These are phyloP conservation scores for Phyllostachys edulis DNA, from an alignment of 176 grass and related monocot species.

Conservation along the genomic window DNA sequence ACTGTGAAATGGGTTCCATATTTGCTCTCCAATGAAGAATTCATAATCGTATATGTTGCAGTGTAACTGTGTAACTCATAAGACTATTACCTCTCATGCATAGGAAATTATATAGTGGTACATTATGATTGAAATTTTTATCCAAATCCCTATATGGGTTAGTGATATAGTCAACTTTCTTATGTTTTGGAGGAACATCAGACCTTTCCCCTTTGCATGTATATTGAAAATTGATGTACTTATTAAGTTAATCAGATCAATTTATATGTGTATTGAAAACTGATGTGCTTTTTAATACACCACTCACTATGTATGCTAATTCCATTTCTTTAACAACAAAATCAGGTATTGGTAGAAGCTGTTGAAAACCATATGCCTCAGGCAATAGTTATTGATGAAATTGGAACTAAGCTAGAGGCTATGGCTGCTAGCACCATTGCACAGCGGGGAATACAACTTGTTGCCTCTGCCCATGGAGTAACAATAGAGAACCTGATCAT, in stretches of 20 bases:
- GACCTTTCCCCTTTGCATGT: neutral
- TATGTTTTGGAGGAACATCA: neutral
- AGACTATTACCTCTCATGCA: too few relatives aligned
- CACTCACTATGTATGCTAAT: neutral
- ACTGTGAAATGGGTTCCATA: neutral
- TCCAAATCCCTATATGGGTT: neutral
- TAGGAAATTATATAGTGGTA: neutral
- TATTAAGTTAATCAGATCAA: neutral
- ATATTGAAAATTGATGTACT: neutral
- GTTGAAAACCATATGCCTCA: constrained; percentile 98
- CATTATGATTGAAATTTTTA: neutral
- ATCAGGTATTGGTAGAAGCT: constrained; percentile 91
- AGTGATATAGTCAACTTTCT: neutral
- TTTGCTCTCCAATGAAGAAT: neutral
- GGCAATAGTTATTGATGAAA: constrained; percentile 95
- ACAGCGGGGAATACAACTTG: constrained; percentile 88
- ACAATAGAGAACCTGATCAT: constrained; percentile 86
- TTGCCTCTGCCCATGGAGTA: constrained; percentile 87
- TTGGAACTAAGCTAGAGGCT: constrained; percentile 87
- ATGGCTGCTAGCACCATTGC: constrained; percentile 93
- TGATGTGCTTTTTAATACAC: neutral
- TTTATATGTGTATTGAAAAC: neutral
- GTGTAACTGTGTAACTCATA: neutral
- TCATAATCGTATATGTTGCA: neutral
- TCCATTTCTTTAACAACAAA: constrained; percentile 1